phyloP scores from a whole-genome alignment of 2,329 filamentous ascomycete genomes.

The Anthostomella pinea region DNA sequence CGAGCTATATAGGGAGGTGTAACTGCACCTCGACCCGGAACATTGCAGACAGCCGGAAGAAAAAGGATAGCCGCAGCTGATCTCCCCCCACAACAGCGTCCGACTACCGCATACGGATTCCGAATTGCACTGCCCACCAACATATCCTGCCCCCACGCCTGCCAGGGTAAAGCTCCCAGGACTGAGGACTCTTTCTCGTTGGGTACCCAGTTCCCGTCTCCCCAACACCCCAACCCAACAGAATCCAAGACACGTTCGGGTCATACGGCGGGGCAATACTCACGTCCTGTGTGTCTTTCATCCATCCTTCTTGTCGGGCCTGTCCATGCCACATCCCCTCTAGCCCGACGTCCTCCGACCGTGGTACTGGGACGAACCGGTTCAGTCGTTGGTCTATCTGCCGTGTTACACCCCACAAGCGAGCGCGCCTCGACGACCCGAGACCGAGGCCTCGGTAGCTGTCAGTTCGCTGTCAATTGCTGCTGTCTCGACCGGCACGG shows the following conservation, averaged over 20 bases:
- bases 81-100: conserved; percentile 17
- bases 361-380: conserved; percentile 19
- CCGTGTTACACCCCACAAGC: conserved; percentile 23
- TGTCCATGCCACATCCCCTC: conserved; percentile 7
- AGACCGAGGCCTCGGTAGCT: conserved; percentile 23
- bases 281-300: background rate
- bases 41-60: conserved; percentile 17
- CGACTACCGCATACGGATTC: conserved; percentile 11
- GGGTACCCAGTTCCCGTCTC: background rate
- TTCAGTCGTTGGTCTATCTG: conserved; percentile 20
- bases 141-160: too few relatives aligned
- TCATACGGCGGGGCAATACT: background rate
- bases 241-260: background rate
- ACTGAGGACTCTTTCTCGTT: too few relatives aligned
- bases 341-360: conserved; percentile 6
- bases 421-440: conserved; percentile 20
- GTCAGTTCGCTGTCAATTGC: too few relatives aligned
- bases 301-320: background rate
- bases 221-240: too few relatives aligned
- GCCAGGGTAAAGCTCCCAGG: too few relatives aligned
- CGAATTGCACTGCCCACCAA: too few relatives aligned
- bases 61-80: conserved; percentile 24
- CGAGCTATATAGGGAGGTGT: too few relatives aligned
- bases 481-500: conserved; percentile 17
- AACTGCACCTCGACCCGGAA: too few relatives aligned